These are phyloP conservation scores for Ampelomyces quisqualis DNA, from an alignment of 2,329 filamentous ascomycete species.

Conservation along the genomic window DNA sequence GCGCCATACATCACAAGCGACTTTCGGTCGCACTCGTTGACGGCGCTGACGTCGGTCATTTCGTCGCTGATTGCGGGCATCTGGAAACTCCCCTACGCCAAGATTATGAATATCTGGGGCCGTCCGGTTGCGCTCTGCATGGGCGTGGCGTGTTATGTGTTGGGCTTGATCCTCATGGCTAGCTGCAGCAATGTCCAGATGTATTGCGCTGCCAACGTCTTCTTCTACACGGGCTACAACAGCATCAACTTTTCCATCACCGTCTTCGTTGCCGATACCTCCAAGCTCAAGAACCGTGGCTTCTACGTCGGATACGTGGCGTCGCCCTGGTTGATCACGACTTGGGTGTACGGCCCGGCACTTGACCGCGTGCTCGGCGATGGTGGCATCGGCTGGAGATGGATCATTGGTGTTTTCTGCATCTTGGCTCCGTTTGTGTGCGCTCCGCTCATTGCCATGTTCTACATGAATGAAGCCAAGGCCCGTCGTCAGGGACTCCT, in stretches of 20 bases:
- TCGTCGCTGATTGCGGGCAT: constrained; percentile 43
- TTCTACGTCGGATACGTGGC: constrained; percentile 58
- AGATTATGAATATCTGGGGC: constrained; percentile 49
- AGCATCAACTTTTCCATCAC: constrained; percentile 63
- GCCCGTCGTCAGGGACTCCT: constrained; percentile 59
- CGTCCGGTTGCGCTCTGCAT: constrained; percentile 42
- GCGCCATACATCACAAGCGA: constrained; percentile 45
- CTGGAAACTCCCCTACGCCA: constrained; percentile 46
- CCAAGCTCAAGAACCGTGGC: constrained; percentile 61
- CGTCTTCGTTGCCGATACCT: constrained; percentile 69
- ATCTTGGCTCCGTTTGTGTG: constrained; percentile 64
- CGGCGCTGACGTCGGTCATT: constrained; percentile 43
- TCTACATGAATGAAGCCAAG: constrained; percentile 60
- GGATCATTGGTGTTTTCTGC: constrained; percentile 67
- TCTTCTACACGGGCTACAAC: constrained; percentile 64
- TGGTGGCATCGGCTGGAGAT: constrained; percentile 58
- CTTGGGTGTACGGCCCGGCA: constrained; percentile 33
- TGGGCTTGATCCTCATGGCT: constrained; percentile 66
- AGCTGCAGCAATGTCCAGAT: constrained; percentile 61
- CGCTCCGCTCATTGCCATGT: constrained; percentile 61
- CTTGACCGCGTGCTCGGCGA: constrained; percentile 48
- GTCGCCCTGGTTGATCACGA: constrained; percentile 37
- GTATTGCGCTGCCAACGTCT: constrained; percentile 66
- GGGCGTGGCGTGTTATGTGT: constrained; percentile 33
- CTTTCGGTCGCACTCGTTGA: constrained; percentile 42